A percentile compares a stretch with the other conserved stretches of the same genome.
These are phyloP conservation scores for Meira nashicola DNA, from an alignment of 1,284 basidiomycete species.

Conservation along the genomic window DNA sequence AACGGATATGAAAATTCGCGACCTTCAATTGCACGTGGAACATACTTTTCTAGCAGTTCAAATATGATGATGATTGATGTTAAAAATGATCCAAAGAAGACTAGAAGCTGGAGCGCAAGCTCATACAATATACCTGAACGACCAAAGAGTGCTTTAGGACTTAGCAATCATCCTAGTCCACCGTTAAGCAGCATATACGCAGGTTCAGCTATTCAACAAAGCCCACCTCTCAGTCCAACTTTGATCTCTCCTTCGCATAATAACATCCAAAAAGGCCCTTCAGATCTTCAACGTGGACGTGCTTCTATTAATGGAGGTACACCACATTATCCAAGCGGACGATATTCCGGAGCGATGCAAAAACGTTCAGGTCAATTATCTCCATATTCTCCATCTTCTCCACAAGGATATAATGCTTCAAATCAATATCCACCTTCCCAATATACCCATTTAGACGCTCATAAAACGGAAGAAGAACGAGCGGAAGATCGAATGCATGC, in stretches of 20 bases:
- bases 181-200: neutral
- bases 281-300: neutral
- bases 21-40: too few species aligned
- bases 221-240: neutral
- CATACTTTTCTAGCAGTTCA: too few species aligned
- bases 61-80: too few species aligned
- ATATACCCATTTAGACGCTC: conserved; percentile 4
- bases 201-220: neutral
- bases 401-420: neutral
- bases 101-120: neutral
- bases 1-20: too few species aligned
- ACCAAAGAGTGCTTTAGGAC: conserved; percentile 2
- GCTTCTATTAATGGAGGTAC: neutral
- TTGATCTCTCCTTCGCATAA: neutral
- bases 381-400: neutral
- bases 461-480: neutral
- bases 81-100: neutral
- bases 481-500: neutral
- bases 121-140: neutral
- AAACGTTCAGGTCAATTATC: neutral
- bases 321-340: neutral
- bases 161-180: neutral
- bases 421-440: neutral
- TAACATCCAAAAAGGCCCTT: neutral
- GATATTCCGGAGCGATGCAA: neutral